phyloP scores from a whole-genome alignment of 495 filamentous ascomycete species.

The Amorphotheca resinae region DNA sequence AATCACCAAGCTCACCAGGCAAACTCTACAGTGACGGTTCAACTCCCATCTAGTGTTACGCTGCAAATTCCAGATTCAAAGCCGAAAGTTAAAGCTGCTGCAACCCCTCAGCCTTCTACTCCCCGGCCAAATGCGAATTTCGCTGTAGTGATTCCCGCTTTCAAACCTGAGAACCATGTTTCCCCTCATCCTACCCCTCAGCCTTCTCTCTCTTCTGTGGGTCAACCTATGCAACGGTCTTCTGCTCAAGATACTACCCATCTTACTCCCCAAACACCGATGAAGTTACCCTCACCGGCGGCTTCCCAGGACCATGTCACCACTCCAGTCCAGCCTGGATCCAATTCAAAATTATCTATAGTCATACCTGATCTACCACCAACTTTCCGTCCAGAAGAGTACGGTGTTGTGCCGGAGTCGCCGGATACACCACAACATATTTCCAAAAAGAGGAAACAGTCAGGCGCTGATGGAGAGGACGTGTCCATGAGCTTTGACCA shows the following conservation, averaged over 20 bases:
- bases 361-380: constrained; percentile 13
- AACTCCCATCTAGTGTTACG: constrained; percentile 6
- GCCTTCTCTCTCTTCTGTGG: background rate
- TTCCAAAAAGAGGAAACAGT: constrained; percentile 21
- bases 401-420: constrained; percentile 16
- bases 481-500: constrained; percentile 49
- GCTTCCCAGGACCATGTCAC: background rate
- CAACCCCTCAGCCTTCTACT: constrained; percentile 5
- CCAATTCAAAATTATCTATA: constrained; percentile 7
- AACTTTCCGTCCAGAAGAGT: constrained; percentile 13
- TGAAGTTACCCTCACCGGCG: background rate
- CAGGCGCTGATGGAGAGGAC: constrained; percentile 26
- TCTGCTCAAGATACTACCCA: background rate
- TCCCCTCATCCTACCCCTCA: background rate
- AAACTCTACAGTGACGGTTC: constrained; percentile 22
- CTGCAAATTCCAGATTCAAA: no score
- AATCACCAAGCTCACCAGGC: constrained; percentile 21
- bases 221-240: background rate
- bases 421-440: constrained; percentile 18
- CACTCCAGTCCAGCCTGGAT: background rate
- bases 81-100: background rate
- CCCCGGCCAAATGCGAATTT: constrained; percentile 3
- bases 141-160: constrained; percentile 14
- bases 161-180: background rate
- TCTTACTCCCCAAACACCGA: background rate